These are phyloP conservation scores for Panus rudis DNA, from an alignment of 768 basidiomycete genomes.

Conservation along the genomic window DNA sequence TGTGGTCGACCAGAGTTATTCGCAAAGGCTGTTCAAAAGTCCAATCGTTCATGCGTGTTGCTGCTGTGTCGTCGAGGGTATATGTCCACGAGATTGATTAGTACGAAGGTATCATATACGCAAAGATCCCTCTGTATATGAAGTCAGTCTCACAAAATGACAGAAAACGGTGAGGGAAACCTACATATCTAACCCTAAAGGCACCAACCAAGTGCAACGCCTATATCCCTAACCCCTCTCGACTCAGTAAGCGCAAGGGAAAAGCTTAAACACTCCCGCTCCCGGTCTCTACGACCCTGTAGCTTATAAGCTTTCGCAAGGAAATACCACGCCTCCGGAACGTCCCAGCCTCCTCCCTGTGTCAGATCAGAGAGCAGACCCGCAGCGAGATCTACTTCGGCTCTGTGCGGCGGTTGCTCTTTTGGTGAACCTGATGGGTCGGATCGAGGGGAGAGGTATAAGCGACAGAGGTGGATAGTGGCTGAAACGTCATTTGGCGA, in stretches of 20 bases:
- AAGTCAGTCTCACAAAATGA: too few species aligned
- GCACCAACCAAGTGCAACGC: conserved; percentile 63
- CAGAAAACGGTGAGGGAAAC: too few species aligned
- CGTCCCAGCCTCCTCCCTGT: conserved; percentile 79
- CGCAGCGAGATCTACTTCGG: conserved; percentile 74
- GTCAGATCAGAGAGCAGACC: conserved; percentile 74
- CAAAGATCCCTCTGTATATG: too few species aligned
- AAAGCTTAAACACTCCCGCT: conserved; percentile 65
- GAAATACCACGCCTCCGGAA: conserved; percentile 93
- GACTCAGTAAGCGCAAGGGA: conserved; percentile 62
- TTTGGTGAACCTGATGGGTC: conserved; percentile 14
- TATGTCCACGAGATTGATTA: too few species aligned
- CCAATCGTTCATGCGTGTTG: too few species aligned
- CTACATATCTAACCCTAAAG: too few species aligned
- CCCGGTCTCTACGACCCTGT: conserved; percentile 64
- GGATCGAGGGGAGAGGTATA: conserved; percentile 48
- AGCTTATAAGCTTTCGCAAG: conserved; percentile 75
- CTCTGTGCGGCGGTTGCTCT: conserved; percentile 18
- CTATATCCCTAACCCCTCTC: conserved; percentile 57
- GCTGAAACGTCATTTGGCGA: conserved; percentile 73
- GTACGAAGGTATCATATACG: too few species aligned
- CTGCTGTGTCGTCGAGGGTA: too few species aligned
- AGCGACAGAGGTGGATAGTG: conserved; percentile 66
- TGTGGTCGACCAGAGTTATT: too few species aligned
- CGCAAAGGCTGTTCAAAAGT: too few species aligned